Evolutionary conservation across 805 yeast genomes (phyloP).

Genomic region (Tetrapisispora pingtungensis): DNA sequence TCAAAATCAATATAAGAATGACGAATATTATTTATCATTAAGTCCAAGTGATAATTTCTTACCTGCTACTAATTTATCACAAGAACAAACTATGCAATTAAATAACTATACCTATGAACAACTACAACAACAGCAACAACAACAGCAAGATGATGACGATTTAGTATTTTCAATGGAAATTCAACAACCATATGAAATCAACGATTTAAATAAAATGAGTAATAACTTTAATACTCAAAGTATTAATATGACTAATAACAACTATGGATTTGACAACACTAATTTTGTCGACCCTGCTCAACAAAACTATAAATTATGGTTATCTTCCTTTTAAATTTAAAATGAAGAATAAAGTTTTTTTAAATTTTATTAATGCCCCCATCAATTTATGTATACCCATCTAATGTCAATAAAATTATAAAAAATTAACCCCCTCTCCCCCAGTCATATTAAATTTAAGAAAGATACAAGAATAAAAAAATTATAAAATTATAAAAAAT

Average conservation of each 20-base stretch:
- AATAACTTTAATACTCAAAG: neutral
- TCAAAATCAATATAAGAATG: neutral
- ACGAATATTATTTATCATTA: constrained; percentile 1
- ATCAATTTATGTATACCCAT: no score
- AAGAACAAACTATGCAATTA: neutral
- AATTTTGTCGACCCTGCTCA: constrained; percentile 11
- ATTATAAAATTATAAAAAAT: no score
- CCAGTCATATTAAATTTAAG: no score
- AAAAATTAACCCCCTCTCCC: no score
- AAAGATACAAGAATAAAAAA: no score
- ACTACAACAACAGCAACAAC: neutral
- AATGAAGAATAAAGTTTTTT: neutral
- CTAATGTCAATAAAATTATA: no score
- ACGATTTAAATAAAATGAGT: neutral
- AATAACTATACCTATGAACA: neutral
- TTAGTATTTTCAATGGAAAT: constrained; percentile 4
- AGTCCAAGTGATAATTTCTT: neutral
- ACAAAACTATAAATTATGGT: constrained; percentile 24
- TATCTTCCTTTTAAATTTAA: constrained; percentile 10
- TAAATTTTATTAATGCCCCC: neutral
- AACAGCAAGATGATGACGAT: constrained; percentile 5
- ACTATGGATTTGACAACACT: neutral
- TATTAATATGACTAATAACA: neutral
- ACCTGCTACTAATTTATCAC: neutral
- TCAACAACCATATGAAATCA: constrained; percentile 2